Evolutionary conservation across 148 eudicot genomes (phyloP).

Genomic region (Beta vulgaris): DNA sequence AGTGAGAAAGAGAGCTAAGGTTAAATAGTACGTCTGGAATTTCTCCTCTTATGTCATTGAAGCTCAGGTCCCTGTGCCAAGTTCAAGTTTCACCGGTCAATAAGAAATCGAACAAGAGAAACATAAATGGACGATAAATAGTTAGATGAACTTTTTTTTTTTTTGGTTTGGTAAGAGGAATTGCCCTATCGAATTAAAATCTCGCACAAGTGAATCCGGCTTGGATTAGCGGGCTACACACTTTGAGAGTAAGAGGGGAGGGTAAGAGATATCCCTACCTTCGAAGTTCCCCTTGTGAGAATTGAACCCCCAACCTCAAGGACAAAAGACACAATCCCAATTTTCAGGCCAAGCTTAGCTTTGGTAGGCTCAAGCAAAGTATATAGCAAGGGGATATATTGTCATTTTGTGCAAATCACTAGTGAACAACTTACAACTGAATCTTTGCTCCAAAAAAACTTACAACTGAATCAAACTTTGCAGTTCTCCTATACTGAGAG

Average conservation of each 20-base stretch:
- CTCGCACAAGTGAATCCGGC: too few relatives aligned
- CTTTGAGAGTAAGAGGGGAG: too few relatives aligned
- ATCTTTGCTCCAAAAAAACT: too few relatives aligned
- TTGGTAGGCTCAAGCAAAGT: too few relatives aligned
- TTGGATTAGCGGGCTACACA: too few relatives aligned
- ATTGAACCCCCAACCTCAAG: too few relatives aligned
- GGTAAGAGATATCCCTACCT: too few relatives aligned
- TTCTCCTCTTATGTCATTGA: conserved; percentile 66
- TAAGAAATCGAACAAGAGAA: background rate
- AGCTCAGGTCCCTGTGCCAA: conserved; percentile 82
- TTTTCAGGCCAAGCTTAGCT: background rate
- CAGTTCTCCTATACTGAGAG: conserved; percentile 46
- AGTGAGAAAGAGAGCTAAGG: conserved; percentile 44
- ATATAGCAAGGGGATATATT: background rate
- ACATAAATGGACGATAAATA: background rate
- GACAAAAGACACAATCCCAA: too few relatives aligned
- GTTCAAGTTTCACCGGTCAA: background rate
- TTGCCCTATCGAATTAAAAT: too few relatives aligned
- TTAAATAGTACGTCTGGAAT: conserved; percentile 68
- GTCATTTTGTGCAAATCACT: background rate
- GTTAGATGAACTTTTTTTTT: too few relatives aligned
- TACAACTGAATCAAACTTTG: conserved; percentile 37
- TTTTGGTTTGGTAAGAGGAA: too few relatives aligned
- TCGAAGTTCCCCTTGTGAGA: too few relatives aligned
- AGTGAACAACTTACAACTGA: conserved; percentile 56